Evolutionary conservation across 257 asterid genomes (phyloP).

Genomic region (Perilla frutescens): DNA sequence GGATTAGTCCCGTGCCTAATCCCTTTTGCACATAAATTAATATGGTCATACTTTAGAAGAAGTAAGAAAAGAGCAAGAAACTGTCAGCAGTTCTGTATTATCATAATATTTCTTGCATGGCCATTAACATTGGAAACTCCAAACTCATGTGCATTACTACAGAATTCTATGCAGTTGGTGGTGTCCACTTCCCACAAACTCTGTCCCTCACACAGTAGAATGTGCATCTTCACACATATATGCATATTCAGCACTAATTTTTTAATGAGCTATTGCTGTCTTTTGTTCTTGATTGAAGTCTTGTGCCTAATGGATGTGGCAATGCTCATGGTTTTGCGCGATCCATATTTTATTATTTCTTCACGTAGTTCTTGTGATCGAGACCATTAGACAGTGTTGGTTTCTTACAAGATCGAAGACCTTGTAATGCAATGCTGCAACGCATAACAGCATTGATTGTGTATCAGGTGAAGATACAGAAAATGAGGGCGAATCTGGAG

Average conservation of each 20-base stretch:
- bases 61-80: constrained; percentile 34
- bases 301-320: constrained; percentile 29
- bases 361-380: neutral
- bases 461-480: constrained; percentile 88
- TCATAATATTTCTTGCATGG: constrained; percentile 38
- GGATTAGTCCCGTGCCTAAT: constrained; percentile 37
- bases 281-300: neutral
- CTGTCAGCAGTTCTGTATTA: constrained; percentile 35
- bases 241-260: neutral
- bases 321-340: neutral
- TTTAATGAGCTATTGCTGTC: neutral
- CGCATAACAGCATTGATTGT: neutral
- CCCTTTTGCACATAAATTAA: constrained; percentile 28
- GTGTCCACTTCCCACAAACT: constrained; percentile 12
- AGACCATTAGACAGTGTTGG: neutral
- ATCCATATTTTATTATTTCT: constrained; percentile 6
- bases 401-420: constrained; percentile 10
- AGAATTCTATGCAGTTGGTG: constrained; percentile 40
- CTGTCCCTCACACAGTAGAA: constrained; percentile 26
- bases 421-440: constrained; percentile 3
- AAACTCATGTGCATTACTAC: constrained; percentile 52
- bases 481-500: constrained; percentile 86
- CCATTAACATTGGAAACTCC: constrained; percentile 40
- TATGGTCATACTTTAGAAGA: constrained; percentile 32
- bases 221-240: constrained; percentile 13